A percentile compares a stretch with the other conserved stretches of the same genome.
phyloP scores from a whole-genome alignment of 2,329 filamentous ascomycete genomes.

The Aureobasidium lini region DNA sequence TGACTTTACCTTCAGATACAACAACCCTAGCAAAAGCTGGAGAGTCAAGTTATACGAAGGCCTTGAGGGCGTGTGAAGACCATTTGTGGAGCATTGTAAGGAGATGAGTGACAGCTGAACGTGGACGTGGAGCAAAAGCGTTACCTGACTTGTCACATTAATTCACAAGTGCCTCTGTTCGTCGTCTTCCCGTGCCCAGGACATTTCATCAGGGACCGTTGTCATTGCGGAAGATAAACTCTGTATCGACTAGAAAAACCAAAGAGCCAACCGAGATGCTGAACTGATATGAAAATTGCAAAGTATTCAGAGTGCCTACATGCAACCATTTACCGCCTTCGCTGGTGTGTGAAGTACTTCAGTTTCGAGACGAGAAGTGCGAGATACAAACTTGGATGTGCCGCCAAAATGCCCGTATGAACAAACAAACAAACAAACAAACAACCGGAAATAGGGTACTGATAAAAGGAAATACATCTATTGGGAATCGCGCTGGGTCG shows the following conservation, averaged over 20 bases:
- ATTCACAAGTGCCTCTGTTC: too few species aligned
- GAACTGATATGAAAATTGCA: neutral
- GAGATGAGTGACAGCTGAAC: neutral
- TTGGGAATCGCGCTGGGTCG: neutral
- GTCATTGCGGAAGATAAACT: too few species aligned
- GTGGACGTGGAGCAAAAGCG: too few species aligned
- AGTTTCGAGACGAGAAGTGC: neutral
- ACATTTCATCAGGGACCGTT: too few species aligned
- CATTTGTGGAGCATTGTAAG: neutral
- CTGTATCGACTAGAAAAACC: neutral
- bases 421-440: neutral
- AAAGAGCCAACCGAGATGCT: neutral
- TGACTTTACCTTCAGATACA: slow-evolving; percentile 30
- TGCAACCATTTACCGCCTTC: neutral
- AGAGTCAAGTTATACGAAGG: slow-evolving; percentile 36
- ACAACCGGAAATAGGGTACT: neutral
- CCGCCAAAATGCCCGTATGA: slow-evolving; percentile 8
- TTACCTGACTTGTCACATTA: too few species aligned
- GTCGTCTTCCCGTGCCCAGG: too few species aligned
- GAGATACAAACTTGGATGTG: neutral
- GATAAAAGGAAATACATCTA: slow-evolving; percentile 9
- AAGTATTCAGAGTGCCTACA: neutral
- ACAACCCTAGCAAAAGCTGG: slow-evolving; percentile 36
- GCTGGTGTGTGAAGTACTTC: neutral
- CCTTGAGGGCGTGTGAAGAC: slow-evolving; percentile 27